These are phyloP conservation scores for Xylaria sp. DNA, from an alignment of 2,329 filamentous ascomycete species.

Conservation along the genomic window DNA sequence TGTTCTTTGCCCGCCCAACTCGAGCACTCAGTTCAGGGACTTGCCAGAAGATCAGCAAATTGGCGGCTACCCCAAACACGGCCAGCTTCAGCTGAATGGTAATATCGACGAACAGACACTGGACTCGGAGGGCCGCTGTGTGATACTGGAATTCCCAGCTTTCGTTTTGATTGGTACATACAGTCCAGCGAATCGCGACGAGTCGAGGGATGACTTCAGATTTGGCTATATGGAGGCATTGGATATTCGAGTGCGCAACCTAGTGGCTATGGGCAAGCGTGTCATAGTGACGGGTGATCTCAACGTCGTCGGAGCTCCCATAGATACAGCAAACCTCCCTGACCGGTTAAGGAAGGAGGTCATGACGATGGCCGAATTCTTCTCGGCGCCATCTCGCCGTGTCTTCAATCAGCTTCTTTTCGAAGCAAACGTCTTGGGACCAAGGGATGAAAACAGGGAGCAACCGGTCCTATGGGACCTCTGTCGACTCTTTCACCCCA, in stretches of 20 bases:
- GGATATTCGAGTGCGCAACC: constrained; percentile 83
- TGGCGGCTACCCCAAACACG: constrained; percentile 79
- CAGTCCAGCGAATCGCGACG: constrained; percentile 86
- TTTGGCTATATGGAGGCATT: constrained; percentile 79
- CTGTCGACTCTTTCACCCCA: constrained; percentile 79
- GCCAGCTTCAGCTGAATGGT: constrained; percentile 74
- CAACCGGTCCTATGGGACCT: constrained; percentile 80
- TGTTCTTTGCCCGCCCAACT: constrained; percentile 74
- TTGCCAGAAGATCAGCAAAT: constrained; percentile 77
- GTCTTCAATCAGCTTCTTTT: constrained; percentile 87
- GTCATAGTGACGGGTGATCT: constrained; percentile 88
- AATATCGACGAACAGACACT: constrained; percentile 72
- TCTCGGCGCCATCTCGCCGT: constrained; percentile 72
- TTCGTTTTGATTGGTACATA: constrained; percentile 95
- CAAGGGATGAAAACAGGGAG: constrained; percentile 72
- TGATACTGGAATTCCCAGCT: constrained; percentile 90
- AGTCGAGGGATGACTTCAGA: constrained; percentile 81
- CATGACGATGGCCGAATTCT: constrained; percentile 72
- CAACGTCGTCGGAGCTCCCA: constrained; percentile 73
- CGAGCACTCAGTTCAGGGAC: constrained; percentile 73
- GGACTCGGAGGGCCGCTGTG: constrained; percentile 90
- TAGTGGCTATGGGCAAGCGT: constrained; percentile 78
- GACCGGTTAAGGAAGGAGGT: constrained; percentile 75
- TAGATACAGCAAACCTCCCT: constrained; percentile 77
- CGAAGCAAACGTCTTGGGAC: constrained; percentile 70